These are phyloP conservation scores for Penicillium pulvis DNA, from an alignment of 495 filamentous ascomycete species.

Conservation along the genomic window DNA sequence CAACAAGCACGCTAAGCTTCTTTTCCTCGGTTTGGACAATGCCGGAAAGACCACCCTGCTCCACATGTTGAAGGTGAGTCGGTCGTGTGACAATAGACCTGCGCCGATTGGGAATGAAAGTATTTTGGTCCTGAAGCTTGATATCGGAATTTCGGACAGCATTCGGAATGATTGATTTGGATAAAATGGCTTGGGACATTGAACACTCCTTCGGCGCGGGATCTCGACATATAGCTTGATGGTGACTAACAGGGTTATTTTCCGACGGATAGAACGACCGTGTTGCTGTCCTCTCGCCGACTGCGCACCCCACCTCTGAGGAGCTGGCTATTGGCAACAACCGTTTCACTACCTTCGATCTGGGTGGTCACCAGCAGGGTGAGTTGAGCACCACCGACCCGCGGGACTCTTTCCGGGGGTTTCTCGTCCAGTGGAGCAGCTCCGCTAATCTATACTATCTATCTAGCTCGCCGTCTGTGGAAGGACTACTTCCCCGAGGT, in stretches of 20 bases:
- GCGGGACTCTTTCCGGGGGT: conserved; percentile 1
- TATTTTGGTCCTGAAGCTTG: background rate
- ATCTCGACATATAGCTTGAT: conserved; percentile 6
- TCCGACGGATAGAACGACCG: conserved; percentile 75
- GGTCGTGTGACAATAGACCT: background rate
- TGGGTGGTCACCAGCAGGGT: conserved; percentile 97
- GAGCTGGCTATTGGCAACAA: conserved; percentile 96
- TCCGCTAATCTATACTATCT: conserved; percentile 1
- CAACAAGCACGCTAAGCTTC: conserved; percentile 95
- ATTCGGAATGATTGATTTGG: background rate
- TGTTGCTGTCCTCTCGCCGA: conserved; percentile 90
- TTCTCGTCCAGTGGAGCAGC: background rate
- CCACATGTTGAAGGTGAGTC: conserved; percentile 87
- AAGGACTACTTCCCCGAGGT: conserved; percentile 99
- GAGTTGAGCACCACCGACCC: conserved; percentile 28
- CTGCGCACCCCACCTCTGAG: conserved; percentile 89
- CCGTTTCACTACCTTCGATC: conserved; percentile 95
- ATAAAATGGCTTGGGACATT: background rate
- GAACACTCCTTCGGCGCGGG: background rate
- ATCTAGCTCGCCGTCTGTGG: conserved; percentile 88
- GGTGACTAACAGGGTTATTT: conserved; percentile 6
- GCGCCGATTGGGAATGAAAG: background rate
- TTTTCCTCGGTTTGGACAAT: conserved; percentile 95
- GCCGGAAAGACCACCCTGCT: conserved; percentile 94
- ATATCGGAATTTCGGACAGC: background rate